Evolutionary conservation across 2,329 filamentous ascomycete species (phyloP).

Genomic region (Colletotrichum plurivorum): DNA sequence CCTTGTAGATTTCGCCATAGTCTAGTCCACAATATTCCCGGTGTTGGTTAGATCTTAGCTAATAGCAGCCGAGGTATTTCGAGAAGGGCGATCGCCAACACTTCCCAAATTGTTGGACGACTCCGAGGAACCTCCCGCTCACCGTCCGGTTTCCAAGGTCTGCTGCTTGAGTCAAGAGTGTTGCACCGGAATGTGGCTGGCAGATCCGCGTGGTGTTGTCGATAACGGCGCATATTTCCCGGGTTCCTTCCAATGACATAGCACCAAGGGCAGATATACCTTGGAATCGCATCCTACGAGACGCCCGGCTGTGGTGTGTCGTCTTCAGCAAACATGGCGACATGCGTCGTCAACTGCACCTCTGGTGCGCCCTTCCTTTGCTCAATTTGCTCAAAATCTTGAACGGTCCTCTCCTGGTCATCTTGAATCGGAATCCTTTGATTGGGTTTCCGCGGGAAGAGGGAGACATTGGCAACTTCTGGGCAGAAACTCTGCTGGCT

Average conservation of each 20-base stretch:
- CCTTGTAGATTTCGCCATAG: constrained; percentile 21
- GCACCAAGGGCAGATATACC: not conserved
- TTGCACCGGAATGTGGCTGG: constrained; percentile 21
- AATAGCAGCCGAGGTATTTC: constrained; percentile 1
- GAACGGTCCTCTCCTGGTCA: too few relatives aligned
- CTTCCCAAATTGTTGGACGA: not conserved
- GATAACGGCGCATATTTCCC: not conserved
- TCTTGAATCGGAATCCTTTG: too few relatives aligned
- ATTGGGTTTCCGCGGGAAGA: not conserved
- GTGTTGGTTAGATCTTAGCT: not conserved
- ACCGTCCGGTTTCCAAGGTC: not conserved
- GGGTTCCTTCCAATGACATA: not conserved
- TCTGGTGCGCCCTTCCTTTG: too few relatives aligned
- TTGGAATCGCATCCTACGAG: not conserved
- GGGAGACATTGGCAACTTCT: not conserved
- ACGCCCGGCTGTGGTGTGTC: not conserved
- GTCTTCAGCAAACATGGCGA: not conserved
- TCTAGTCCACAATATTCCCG: not conserved
- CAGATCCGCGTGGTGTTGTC: not conserved
- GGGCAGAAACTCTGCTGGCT: not conserved
- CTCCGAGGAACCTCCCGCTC: not conserved
- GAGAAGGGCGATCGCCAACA: not conserved
- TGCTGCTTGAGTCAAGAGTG: not conserved
- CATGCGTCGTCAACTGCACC: too few relatives aligned
- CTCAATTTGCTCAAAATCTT: too few relatives aligned